These are phyloP conservation scores for Suhomyces atakaporum DNA, from an alignment of 1,139 yeast species.

Conservation along the genomic window DNA sequence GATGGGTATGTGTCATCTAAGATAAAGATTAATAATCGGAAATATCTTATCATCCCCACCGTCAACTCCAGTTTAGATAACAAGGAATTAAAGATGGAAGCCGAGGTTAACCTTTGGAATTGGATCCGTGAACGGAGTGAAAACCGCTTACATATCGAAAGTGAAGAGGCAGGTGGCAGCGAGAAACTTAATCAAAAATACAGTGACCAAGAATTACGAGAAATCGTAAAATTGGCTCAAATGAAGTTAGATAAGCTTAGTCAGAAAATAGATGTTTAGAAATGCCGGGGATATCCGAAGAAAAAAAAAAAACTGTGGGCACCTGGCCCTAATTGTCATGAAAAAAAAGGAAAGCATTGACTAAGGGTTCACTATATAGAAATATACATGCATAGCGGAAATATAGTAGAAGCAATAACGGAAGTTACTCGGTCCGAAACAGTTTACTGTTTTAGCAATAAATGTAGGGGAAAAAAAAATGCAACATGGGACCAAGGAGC, in stretches of 20 bases:
- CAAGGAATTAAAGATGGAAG: constrained; percentile 36
- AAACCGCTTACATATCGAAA: constrained; percentile 20
- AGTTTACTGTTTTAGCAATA: neutral
- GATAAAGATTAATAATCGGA: constrained; percentile 41
- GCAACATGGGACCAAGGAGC: no score
- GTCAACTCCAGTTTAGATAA: constrained; percentile 43
- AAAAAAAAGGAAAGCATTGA: neutral
- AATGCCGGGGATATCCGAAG: neutral
- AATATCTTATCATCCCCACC: constrained; percentile 49
- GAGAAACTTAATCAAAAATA: constrained; percentile 21
- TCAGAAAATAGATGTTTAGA: constrained; percentile 13
- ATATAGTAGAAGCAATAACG: no score
- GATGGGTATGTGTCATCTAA: constrained; percentile 19
- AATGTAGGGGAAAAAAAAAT: no score
- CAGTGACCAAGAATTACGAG: constrained; percentile 52
- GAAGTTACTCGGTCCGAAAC: no score
- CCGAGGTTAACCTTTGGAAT: constrained; percentile 74
- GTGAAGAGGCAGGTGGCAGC: constrained; percentile 9
- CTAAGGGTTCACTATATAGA: neutral
- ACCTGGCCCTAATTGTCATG: neutral
- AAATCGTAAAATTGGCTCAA: constrained; percentile 57
- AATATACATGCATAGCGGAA: no score
- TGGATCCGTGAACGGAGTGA: constrained; percentile 69
- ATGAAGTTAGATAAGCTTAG: constrained; percentile 41
- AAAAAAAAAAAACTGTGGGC: neutral